A percentile compares a stretch with the other conserved stretches of the same genome.
Conservation (phyloP, 1,139 yeast species). For the Lodderomyces jiufengensis region DNA sequence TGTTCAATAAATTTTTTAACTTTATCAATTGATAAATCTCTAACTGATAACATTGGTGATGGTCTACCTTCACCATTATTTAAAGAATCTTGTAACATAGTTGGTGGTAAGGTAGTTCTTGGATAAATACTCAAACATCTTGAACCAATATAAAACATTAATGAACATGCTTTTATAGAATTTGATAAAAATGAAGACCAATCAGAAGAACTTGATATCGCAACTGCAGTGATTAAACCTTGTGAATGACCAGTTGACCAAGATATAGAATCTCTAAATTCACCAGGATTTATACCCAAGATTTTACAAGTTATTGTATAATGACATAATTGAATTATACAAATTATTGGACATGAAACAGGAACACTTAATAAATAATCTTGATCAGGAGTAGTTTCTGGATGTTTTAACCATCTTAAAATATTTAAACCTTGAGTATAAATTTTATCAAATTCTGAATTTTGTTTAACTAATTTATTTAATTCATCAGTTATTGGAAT, state of each 20-base stretch:
- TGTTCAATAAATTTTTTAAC: constrained; percentile 75
- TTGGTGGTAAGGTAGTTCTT: constrained; percentile 89
- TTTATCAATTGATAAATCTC: constrained; percentile 78
- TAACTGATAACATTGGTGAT: constrained; percentile 92
- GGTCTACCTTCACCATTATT: constrained; percentile 96
- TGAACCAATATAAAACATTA: constrained; percentile 89
- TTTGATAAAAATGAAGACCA: constrained; percentile 80
- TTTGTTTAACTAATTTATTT: constrained; percentile 63
- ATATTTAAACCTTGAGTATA: constrained; percentile 93
- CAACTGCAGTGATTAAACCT: constrained; percentile 92
- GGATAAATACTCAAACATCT: constrained; percentile 91
- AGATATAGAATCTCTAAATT: constrained; percentile 58
- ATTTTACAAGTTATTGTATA: constrained; percentile 84
- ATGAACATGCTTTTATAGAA: constrained; percentile 73
- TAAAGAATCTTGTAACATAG: constrained; percentile 87
- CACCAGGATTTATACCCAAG: constrained; percentile 87
- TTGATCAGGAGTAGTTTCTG: constrained; percentile 83
- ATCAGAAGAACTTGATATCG: constrained; percentile 78
- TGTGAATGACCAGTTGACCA: constrained; percentile 99
- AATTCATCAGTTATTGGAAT: constrained; percentile 66
- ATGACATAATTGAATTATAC: constrained; percentile 92
- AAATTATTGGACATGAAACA: constrained; percentile 91
- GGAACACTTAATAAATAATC: constrained; percentile 90
- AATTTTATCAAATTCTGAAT: constrained; percentile 78
- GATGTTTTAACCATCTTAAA: constrained; percentile 78